Evolutionary conservation across 306 rosid genomes (phyloP).

Genomic region (Glycine soja): DNA sequence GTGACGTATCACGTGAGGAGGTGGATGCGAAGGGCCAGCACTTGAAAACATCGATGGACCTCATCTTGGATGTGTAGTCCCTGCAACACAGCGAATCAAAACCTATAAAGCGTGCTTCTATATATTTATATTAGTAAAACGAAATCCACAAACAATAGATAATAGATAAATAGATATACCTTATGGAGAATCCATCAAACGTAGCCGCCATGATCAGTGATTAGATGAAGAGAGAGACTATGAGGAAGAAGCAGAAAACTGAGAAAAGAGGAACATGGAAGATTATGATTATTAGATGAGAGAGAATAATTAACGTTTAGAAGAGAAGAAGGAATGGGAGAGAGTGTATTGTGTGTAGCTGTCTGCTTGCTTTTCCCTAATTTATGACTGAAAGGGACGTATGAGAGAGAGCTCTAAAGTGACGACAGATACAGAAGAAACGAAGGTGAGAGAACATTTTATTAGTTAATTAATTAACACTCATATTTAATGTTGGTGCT

Average conservation of each 20-base stretch:
- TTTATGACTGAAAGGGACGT: slow-evolving; percentile 94
- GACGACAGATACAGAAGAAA: slow-evolving; percentile 36
- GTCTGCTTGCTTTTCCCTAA: slow-evolving; percentile 69
- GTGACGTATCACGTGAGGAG: slow-evolving; percentile 34
- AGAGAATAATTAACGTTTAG: slow-evolving; percentile 29
- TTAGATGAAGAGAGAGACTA: slow-evolving; percentile 1
- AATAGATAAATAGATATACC: slow-evolving; percentile 51
- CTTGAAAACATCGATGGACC: slow-evolving; percentile 67
- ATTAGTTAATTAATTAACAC: neutral
- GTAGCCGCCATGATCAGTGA: slow-evolving; percentile 67
- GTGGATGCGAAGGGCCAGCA: slow-evolving; percentile 74
- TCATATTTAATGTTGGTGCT: too few relatives aligned
- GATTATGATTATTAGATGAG: slow-evolving; percentile 27
- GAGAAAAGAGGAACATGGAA: slow-evolving; percentile 7
- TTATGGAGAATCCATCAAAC: slow-evolving; percentile 80
- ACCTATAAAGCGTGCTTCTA: neutral
- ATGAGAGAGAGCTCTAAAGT: slow-evolving; percentile 65
- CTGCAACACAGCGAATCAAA: slow-evolving; percentile 53
- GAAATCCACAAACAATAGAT: neutral
- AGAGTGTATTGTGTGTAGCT: slow-evolving; percentile 38
- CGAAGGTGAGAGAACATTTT: neutral
- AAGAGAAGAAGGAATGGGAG: slow-evolving; percentile 1
- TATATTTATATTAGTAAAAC: neutral
- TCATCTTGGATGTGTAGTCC: slow-evolving; percentile 79
- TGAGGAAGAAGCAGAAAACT: neutral